These are phyloP conservation scores for Penicillium sp. DNA, from an alignment of 2,329 filamentous ascomycete genomes.

Conservation along the genomic window DNA sequence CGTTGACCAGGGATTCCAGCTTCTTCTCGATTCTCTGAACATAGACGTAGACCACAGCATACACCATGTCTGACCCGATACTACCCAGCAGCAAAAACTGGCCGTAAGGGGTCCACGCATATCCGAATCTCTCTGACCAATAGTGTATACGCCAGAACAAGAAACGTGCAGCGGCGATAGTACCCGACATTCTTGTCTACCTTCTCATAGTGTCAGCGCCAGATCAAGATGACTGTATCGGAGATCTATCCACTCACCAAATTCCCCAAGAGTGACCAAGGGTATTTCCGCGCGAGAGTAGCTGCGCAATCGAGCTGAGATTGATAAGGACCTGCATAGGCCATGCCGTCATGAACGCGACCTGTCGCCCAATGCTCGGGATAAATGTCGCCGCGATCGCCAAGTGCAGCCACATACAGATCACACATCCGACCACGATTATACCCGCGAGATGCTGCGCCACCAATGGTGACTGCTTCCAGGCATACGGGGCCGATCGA, in stretches of 20 bases:
- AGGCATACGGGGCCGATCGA: background rate
- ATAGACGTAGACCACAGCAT: background rate
- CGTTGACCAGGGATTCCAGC: background rate
- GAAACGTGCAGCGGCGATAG: background rate
- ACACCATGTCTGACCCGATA: background rate
- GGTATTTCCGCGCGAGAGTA: background rate
- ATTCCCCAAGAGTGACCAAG: background rate
- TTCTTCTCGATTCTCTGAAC: background rate
- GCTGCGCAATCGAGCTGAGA: background rate
- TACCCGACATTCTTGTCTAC: background rate
- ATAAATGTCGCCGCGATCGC: background rate
- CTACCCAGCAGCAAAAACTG: background rate
- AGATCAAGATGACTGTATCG: background rate
- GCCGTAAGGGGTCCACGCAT: background rate
- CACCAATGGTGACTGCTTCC: background rate
- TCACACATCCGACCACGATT: background rate
- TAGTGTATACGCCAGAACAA: background rate
- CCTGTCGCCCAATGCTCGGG: background rate
- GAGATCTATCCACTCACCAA: background rate
- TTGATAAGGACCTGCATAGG: background rate
- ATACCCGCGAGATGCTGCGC: background rate
- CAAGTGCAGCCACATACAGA: background rate
- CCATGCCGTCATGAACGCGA: background rate
- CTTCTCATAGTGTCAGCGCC: background rate
- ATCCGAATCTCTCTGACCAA: background rate